Evolutionary conservation across 2,329 filamentous ascomycete genomes (phyloP).

Genomic region (Fusarium cyanostomum): DNA sequence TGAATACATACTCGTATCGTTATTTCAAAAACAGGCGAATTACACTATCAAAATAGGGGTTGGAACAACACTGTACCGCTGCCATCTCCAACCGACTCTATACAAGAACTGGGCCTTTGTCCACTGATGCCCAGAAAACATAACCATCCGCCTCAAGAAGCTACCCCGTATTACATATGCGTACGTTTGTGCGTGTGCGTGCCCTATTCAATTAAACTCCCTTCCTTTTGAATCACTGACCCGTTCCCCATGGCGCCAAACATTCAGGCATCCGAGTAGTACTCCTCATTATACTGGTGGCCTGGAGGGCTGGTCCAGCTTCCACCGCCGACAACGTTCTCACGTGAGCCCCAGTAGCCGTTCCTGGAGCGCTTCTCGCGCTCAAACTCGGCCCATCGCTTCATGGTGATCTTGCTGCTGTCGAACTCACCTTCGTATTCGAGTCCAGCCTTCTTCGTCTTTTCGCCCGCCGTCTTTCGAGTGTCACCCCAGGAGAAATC

Average conservation of each 20-base stretch:
- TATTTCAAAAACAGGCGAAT: conserved; percentile 14
- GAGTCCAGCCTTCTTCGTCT: conserved; percentile 84
- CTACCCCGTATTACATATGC: conserved; percentile 40
- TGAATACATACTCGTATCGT: not conserved
- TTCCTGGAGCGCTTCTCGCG: conserved; percentile 63
- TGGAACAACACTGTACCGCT: conserved; percentile 33
- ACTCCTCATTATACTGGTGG: conserved; percentile 64
- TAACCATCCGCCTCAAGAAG: conserved; percentile 25
- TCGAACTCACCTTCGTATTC: conserved; percentile 97
- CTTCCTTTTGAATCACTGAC: conserved; percentile 32
- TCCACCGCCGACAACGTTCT: conserved; percentile 57
- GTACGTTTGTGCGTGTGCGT: conserved; percentile 26
- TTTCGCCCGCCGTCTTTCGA: conserved; percentile 91
- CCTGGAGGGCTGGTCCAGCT: conserved; percentile 56
- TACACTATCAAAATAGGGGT: conserved; percentile 30
- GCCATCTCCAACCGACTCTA: conserved; percentile 36
- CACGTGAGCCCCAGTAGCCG: conserved; percentile 62
- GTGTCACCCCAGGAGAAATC: conserved; percentile 99
- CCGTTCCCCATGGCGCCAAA: conserved; percentile 23
- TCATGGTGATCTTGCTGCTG: conserved; percentile 99
- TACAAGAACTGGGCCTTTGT: conserved; percentile 31
- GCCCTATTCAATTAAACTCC: conserved; percentile 37
- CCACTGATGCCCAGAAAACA: conserved; percentile 26
- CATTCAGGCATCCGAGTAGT: conserved; percentile 61
- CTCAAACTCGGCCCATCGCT: conserved; percentile 97